Percentiles rank a stretch among this genome's conserved stretches.
Evolutionary conservation across 2,329 filamentous ascomycete genomes (phyloP).

Genomic region (Diaporthe eres): DNA sequence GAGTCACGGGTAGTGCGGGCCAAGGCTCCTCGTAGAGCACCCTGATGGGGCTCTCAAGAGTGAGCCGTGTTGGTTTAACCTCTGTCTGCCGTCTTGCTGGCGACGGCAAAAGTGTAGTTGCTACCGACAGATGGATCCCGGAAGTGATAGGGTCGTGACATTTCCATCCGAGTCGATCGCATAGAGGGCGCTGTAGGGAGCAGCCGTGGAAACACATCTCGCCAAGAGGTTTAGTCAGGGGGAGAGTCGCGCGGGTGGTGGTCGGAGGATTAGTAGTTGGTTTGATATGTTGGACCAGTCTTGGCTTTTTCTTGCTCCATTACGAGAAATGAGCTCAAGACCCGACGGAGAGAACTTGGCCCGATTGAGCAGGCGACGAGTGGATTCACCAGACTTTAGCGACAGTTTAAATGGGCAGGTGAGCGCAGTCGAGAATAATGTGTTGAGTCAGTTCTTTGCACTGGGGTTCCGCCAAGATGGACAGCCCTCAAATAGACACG

Average conservation of each 20-base stretch:
- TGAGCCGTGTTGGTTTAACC: not conserved
- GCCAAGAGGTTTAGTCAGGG: constrained; percentile 19
- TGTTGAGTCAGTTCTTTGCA: constrained; percentile 1
- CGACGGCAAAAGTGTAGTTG: not conserved
- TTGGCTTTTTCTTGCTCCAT: constrained; percentile 14
- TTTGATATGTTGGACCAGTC: not conserved
- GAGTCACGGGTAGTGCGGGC: not conserved
- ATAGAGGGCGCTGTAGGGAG: not conserved
- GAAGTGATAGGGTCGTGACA: not conserved
- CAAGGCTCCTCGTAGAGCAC: not conserved
- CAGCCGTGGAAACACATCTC: not conserved
- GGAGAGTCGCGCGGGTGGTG: constrained; percentile 3
- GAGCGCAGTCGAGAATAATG: not conserved
- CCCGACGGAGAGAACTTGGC: not conserved
- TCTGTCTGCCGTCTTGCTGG: not conserved
- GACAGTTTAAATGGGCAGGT: not conserved
- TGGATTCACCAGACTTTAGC: not conserved
- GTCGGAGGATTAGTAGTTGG: not conserved
- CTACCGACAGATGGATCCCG: not conserved
- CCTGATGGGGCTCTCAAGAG: not conserved
- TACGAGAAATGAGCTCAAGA: constrained; percentile 1
- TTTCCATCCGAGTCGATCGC: not conserved
- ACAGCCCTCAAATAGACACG: not conserved
- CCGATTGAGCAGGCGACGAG: not conserved
- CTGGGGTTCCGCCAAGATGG: constrained; percentile 3